Conservation (phyloP, 163 green algal species). For the Smithsoniella earleae region DNA sequence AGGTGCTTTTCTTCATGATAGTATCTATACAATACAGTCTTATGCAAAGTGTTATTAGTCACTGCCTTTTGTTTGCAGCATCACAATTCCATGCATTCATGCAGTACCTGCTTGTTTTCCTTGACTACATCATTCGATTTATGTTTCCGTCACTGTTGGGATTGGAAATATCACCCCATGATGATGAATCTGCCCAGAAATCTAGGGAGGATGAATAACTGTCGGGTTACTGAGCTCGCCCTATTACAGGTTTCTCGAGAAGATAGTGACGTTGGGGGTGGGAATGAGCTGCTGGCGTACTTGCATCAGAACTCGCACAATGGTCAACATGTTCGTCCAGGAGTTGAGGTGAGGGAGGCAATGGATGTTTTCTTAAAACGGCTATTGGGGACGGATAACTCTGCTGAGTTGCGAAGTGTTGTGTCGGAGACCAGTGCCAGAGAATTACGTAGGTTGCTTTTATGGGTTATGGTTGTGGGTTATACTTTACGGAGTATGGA, state of each 20-base stretch:
- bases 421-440: slow-evolving; percentile 34
- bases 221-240: too few relatives aligned
- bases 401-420: slow-evolving; percentile 40
- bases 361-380: slow-evolving; percentile 81
- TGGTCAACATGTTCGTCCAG: slow-evolving; percentile 33
- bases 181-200: too few relatives aligned
- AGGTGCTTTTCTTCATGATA: neutral
- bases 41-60: too few relatives aligned
- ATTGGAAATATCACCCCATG: too few relatives aligned
- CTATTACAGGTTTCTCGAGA: too few relatives aligned
- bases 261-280: slow-evolving; percentile 9
- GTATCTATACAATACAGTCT: too few relatives aligned
- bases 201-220: too few relatives aligned
- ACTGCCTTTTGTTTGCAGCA: too few relatives aligned
- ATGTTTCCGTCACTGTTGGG: too few relatives aligned
- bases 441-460: slow-evolving; percentile 59
- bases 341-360: slow-evolving; percentile 65
- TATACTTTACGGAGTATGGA: slow-evolving; percentile 74
- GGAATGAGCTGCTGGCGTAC: slow-evolving; percentile 75
- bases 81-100: too few relatives aligned
- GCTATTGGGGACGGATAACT: slow-evolving; percentile 58
- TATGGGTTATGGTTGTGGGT: slow-evolving; percentile 69
- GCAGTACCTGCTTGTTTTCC: too few relatives aligned
- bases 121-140: too few relatives aligned
- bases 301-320: slow-evolving; percentile 37